Percentiles rank a stretch among this genome's conserved stretches.
These are phyloP conservation scores for Pythium dissimile DNA, from an alignment of 352 stramenopile genomes.

Conservation along the genomic window DNA sequence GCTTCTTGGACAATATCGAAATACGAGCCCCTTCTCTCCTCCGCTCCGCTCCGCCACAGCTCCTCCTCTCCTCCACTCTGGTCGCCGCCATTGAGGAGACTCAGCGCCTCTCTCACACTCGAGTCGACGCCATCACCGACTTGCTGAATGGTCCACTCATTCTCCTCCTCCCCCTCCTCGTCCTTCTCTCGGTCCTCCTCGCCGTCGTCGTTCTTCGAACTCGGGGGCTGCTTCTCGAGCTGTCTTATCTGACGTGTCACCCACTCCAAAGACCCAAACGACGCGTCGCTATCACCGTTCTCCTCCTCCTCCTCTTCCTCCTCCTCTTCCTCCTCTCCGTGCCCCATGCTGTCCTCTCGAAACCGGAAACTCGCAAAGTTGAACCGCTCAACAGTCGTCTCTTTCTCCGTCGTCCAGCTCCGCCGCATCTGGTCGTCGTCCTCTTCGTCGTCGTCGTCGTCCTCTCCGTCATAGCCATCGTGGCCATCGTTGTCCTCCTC, in stretches of 20 bases:
- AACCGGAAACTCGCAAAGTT: constrained; percentile 13
- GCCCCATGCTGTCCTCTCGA: not conserved
- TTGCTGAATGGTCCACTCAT: constrained; percentile 8
- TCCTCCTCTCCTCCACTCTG: constrained; percentile 8
- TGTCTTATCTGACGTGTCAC: constrained; percentile 21
- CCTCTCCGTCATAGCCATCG: constrained; percentile 4
- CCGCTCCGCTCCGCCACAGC: not conserved
- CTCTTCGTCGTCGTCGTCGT: constrained; percentile 25
- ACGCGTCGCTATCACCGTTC: constrained; percentile 16
- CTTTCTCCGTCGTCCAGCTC: constrained; percentile 25
- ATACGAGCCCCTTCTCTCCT: constrained; percentile 18
- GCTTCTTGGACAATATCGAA: constrained; percentile 56
- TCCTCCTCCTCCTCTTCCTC: constrained; percentile 10
- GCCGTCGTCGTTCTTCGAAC: not conserved
- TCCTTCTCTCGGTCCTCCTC: constrained; percentile 12
- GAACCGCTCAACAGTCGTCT: not conserved
- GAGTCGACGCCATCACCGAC: constrained; percentile 41
- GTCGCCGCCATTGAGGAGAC: constrained; percentile 33
- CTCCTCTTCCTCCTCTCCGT: constrained; percentile 1
- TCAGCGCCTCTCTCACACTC: constrained; percentile 46
- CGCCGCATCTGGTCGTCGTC: constrained; percentile 24
- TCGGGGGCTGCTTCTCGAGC: too few relatives aligned
- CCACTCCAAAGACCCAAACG: constrained; percentile 28
- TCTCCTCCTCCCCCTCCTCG: constrained; percentile 19
- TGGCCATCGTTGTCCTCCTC: constrained; percentile 1